Evolutionary conservation across 306 rosid species (phyloP).

Genomic region (Acmispon strigosus): DNA sequence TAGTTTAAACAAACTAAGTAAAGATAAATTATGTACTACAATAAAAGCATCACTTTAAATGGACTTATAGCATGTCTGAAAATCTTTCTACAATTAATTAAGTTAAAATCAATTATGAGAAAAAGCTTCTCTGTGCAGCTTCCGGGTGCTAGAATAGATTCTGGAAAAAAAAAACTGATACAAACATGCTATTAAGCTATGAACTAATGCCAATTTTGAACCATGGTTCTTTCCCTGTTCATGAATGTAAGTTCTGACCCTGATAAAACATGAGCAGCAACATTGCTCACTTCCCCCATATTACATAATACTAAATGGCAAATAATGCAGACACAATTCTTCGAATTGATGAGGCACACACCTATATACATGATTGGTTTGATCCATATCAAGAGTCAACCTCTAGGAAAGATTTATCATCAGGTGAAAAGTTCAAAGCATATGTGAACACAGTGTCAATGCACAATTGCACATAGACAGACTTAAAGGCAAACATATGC

Average conservation of each 20-base stretch:
- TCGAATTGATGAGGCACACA: background rate
- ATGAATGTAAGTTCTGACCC: background rate
- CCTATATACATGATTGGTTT: background rate
- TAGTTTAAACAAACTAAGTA: background rate
- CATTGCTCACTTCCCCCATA: background rate
- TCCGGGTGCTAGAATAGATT: too few relatives aligned
- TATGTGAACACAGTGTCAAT: background rate
- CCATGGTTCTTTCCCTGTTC: background rate
- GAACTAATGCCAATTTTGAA: background rate
- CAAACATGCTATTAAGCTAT: background rate
- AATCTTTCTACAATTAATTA: too few relatives aligned
- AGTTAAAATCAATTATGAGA: too few relatives aligned
- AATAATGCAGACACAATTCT: background rate
- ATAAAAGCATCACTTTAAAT: background rate
- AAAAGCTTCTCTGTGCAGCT: too few relatives aligned
- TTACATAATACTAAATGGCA: background rate
- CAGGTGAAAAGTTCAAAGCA: conserved; percentile 8
- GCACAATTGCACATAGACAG: background rate
- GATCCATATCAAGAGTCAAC: background rate
- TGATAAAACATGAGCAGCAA: background rate
- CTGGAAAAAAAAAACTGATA: too few relatives aligned
- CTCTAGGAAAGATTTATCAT: background rate
- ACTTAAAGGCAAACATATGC: background rate
- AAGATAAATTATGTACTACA: too few relatives aligned
- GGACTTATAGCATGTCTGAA: too few relatives aligned